Evolutionary conservation across 2,329 filamentous ascomycete genomes (phyloP), one percentile per base, ranked within the genome.

Genomic region (Trichoderma koningiopsis): DNA sequence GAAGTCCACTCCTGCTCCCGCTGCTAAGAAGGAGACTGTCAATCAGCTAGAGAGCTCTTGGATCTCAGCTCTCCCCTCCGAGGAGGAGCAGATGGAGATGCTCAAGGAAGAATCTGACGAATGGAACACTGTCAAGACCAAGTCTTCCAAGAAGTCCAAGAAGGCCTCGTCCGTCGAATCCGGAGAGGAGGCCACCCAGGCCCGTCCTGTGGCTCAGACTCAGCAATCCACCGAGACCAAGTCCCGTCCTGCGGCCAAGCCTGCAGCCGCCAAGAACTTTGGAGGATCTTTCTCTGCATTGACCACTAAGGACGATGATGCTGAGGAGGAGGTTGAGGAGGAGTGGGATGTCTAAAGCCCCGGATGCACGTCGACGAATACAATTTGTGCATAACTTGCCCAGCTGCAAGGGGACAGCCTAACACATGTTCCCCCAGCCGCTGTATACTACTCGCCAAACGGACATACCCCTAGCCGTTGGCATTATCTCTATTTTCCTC

Each of bases 11-110:
- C 70, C 80, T 27, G 71, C 74, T 31, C 67, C 76, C 33, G 53
- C 65, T n/a, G 40, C 78, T 70, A 75, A 77, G 70, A 78, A 81
- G 75, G 73, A 77, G n/a, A 71, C 79, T 35, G 73, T 76, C 58
- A 70, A 73, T 60, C 78, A 79, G 68, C 72, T 76, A 27, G 77
- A 81, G 72, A 76, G 78, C 40, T 81, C 79, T 70, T 87, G 85
- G 85, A 80, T 84, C 33, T 80, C 84, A 5, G 81, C 83, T 11
- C 79, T 88, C 1, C 86, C 86, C 3, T 88, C 87, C 0, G 87
- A 89, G 77, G 87, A 90, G 77, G 86, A 89, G 78, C 87, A 89
- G 79, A 81, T 89, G 73, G 83, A 88, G 79, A 80, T 86, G 76
- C 81, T 88, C 68, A 84, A 84, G 73, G 80, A 80, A 24, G 81